These are phyloP conservation scores for Trichoderma pleuroti DNA, from an alignment of 2,329 filamentous ascomycete genomes.

Conservation along the genomic window DNA sequence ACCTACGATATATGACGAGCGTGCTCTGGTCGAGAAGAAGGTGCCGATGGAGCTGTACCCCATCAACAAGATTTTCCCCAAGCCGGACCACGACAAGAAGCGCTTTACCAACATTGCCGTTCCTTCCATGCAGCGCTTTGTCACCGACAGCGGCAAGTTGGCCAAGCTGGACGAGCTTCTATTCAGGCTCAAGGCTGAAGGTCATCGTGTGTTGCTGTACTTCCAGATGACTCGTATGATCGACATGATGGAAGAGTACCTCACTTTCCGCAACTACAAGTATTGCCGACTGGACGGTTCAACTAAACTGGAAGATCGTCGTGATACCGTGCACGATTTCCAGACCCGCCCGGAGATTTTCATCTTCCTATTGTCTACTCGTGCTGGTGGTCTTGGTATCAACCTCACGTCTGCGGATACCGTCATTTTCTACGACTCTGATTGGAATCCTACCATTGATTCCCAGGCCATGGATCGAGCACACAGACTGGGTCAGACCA, in stretches of 20 bases:
- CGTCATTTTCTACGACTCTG: conserved; percentile 98
- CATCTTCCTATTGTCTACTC: conserved; percentile 92
- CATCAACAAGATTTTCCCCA: conserved; percentile 63
- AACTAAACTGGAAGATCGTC: conserved; percentile 93
- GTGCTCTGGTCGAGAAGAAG: conserved; percentile 69
- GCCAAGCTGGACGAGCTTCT: conserved; percentile 85
- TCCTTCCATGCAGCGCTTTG: conserved; percentile 95
- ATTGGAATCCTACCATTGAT: conserved; percentile 99
- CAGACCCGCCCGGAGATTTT: conserved; percentile 93
- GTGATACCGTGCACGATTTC: conserved; percentile 95
- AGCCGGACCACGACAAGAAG: conserved; percentile 74
- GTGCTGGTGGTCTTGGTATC: conserved; percentile 96
- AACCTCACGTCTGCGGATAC: conserved; percentile 95
- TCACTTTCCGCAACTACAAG: conserved; percentile 98
- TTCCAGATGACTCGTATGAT: conserved; percentile 99
- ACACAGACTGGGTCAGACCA: conserved; percentile 93
- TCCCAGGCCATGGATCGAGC: conserved; percentile 98
- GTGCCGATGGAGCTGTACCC: conserved; percentile 64
- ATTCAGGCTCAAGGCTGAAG: conserved; percentile 83
- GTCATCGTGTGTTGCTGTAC: conserved; percentile 91
- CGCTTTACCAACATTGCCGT: conserved; percentile 88
- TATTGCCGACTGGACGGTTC: conserved; percentile 95
- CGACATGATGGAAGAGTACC: conserved; percentile 97
- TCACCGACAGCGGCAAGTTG: conserved; percentile 95
- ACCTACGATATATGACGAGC: conserved; percentile 61